Evolutionary conservation across 2,329 filamentous ascomycete species (phyloP).

Genomic region (Trichoderma aggressivum): DNA sequence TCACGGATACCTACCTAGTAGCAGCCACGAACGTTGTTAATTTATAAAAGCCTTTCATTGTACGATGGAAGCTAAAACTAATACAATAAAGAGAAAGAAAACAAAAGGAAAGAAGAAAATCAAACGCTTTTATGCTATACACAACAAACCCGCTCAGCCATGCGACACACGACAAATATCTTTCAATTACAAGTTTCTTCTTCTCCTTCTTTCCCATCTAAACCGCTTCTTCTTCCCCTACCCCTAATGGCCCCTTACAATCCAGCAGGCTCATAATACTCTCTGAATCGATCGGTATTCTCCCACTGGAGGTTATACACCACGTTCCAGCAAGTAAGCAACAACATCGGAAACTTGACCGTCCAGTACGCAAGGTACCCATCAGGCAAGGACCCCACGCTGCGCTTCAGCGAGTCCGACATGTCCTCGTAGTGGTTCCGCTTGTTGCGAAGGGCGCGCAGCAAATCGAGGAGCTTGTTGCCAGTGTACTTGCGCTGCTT

Average conservation of each 20-base stretch:
- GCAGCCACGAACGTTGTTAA: neutral
- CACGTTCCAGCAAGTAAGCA: slow-evolving; percentile 76
- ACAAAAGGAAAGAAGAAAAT: neutral
- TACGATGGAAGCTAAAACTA: neutral
- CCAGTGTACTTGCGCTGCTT: slow-evolving; percentile 96
- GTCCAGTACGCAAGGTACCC: slow-evolving; percentile 87
- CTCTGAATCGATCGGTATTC: slow-evolving; percentile 62
- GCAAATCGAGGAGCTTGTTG: slow-evolving; percentile 74
- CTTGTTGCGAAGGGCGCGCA: slow-evolving; percentile 91
- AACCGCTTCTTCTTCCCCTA: neutral
- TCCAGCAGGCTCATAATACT: slow-evolving; percentile 61
- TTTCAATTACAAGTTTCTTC: neutral
- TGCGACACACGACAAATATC: neutral
- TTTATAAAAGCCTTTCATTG: neutral
- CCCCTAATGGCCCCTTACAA: slow-evolving; percentile 25
- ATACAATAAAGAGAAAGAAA: neutral
- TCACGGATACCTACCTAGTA: neutral
- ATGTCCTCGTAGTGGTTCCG: slow-evolving; percentile 98
- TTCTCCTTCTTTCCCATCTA: neutral
- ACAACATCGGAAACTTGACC: slow-evolving; percentile 68
- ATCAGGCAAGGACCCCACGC: slow-evolving; percentile 70
- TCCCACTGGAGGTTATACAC: slow-evolving; percentile 65
- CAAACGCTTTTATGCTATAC: neutral
- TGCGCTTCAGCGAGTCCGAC: slow-evolving; percentile 68
- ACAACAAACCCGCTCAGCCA: neutral